phyloP scores from a whole-genome alignment of 208 protist species.

The Wallacemonas collosoma region DNA sequence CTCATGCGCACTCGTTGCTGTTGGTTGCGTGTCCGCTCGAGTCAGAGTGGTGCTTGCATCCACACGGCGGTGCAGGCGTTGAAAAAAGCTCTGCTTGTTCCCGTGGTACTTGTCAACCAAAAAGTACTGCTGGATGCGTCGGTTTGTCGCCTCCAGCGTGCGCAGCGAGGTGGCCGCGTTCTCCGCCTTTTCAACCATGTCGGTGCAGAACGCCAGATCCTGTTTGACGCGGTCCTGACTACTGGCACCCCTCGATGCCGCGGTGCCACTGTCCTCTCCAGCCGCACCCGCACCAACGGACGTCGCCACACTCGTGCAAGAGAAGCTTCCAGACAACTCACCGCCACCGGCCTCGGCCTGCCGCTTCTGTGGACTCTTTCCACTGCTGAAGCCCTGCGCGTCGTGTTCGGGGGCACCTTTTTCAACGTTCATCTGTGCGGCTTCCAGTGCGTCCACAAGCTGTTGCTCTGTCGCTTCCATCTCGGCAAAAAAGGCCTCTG shows the following conservation, averaged over 20 bases:
- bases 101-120: slow-evolving; percentile 18
- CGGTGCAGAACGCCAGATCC: slow-evolving; percentile 10
- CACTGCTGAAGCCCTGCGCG: not conserved
- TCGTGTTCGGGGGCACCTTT: not conserved
- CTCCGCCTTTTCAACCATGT: not conserved
- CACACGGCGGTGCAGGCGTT: slow-evolving; percentile 11
- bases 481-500: slow-evolving; percentile 11
- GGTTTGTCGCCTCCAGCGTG: slow-evolving; percentile 10
- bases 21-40: not conserved
- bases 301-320: slow-evolving; percentile 6
- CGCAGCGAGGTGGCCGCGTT: not conserved
- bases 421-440: slow-evolving; percentile 4
- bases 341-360: slow-evolving; percentile 1
- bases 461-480: slow-evolving; percentile 19
- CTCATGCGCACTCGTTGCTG: not conserved
- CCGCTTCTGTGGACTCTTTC: slow-evolving; percentile 6
- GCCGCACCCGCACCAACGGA: slow-evolving; percentile 1
- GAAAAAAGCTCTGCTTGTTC: slow-evolving; percentile 20
- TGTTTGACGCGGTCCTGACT: slow-evolving; percentile 17
- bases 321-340: slow-evolving; percentile 1
- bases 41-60: not conserved
- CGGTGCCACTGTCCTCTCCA: not conserved
- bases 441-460: slow-evolving; percentile 13
- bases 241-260: not conserved
- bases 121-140: slow-evolving; percentile 16